phyloP scores from a whole-genome alignment of 768 basidiomycete species.

The Phaeotremella fagi region DNA sequence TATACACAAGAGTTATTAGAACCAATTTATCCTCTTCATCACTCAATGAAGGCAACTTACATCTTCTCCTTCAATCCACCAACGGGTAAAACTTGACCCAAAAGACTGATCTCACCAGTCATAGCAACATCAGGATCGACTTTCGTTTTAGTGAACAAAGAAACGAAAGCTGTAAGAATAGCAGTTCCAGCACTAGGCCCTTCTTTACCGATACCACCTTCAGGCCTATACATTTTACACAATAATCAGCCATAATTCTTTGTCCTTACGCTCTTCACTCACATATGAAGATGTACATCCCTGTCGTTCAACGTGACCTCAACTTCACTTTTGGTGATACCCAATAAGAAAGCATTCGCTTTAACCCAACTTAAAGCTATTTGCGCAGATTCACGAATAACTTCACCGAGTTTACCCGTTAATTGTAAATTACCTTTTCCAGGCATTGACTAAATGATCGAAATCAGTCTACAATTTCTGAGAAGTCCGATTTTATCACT shows the following conservation, averaged over 20 bases:
- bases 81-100: slow-evolving; percentile 92
- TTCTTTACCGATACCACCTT: slow-evolving; percentile 58
- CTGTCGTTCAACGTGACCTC: slow-evolving; percentile 78
- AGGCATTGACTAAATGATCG: slow-evolving; percentile 73
- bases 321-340: slow-evolving; percentile 66
- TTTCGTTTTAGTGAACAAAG: slow-evolving; percentile 77
- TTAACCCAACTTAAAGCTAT: slow-evolving; percentile 93
- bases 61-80: slow-evolving; percentile 74
- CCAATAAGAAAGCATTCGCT: slow-evolving; percentile 78
- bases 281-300: slow-evolving; percentile 93
- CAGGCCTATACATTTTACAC: slow-evolving; percentile 23
- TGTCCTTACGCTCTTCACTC: slow-evolving; percentile 2
- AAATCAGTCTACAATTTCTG: background rate
- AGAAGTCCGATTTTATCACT: slow-evolving; percentile 39
- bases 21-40: too few relatives aligned
- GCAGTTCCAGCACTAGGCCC: slow-evolving; percentile 97
- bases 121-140: slow-evolving; percentile 89
- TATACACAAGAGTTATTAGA: too few relatives aligned
- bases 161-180: slow-evolving; percentile 83
- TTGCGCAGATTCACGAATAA: slow-evolving; percentile 92
- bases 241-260: background rate
- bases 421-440: slow-evolving; percentile 88
- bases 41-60: too few relatives aligned
- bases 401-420: slow-evolving; percentile 96
- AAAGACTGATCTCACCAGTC: slow-evolving; percentile 96